Conservation (phyloP, 108 stramenopile species). For the Pseudonitzschia multistriata region DNA sequence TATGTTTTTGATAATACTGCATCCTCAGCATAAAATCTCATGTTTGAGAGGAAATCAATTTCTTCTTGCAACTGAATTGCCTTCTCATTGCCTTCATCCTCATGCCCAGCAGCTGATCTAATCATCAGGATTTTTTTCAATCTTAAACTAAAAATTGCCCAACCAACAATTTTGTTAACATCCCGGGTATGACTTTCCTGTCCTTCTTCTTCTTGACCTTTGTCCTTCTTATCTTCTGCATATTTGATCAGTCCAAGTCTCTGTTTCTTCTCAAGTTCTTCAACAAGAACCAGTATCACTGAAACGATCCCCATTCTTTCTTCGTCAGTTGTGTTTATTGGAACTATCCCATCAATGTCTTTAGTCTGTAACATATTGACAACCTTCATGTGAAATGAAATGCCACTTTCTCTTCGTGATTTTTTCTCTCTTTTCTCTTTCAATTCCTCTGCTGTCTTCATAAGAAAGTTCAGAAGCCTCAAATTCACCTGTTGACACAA, state of each 20-base stretch:
- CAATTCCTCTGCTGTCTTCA: background rate
- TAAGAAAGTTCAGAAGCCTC: constrained; percentile 1
- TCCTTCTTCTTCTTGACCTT: constrained; percentile 2
- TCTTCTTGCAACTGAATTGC: background rate
- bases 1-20: background rate
- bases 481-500: background rate
- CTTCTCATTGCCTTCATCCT: background rate
- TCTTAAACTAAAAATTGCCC: background rate
- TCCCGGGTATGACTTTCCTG: background rate
- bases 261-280: background rate
- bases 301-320: background rate
- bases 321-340: background rate
- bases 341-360: background rate
- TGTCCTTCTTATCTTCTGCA: too few species aligned
- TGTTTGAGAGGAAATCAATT: constrained; percentile 4
- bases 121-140: background rate
- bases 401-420: background rate
- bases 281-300: too few species aligned
- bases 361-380: background rate
- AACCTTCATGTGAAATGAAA: background rate
- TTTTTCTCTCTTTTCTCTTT: background rate
- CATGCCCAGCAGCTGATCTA: too few species aligned
- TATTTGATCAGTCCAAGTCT: too few species aligned
- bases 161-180: background rate
- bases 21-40: background rate